These are phyloP conservation scores for Epichloe typhina DNA, from an alignment of 2,329 filamentous ascomycete species.

Conservation along the genomic window DNA sequence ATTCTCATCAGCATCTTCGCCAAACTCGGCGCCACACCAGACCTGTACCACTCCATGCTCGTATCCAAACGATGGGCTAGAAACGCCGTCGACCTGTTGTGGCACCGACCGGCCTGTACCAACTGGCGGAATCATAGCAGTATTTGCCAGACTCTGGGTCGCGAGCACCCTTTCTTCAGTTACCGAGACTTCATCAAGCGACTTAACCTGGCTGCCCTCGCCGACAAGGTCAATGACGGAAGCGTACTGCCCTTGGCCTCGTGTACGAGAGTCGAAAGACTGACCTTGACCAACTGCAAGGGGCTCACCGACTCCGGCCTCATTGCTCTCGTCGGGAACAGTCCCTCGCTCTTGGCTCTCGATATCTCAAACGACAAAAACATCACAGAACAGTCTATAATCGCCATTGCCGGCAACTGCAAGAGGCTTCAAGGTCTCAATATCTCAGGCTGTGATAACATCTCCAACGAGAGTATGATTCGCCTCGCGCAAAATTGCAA, in stretches of 20 bases:
- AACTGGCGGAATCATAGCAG: conserved; percentile 69
- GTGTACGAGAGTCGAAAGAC: conserved; percentile 82
- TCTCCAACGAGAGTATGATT: conserved; percentile 78
- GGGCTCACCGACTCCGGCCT: conserved; percentile 76
- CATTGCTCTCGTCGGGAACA: conserved; percentile 64
- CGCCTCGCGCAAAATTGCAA: conserved; percentile 69
- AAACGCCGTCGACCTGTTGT: conserved; percentile 84
- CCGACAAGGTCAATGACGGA: conserved; percentile 69
- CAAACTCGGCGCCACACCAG: conserved; percentile 61
- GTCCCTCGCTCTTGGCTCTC: conserved; percentile 69
- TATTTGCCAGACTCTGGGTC: conserved; percentile 67
- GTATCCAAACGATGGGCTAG: conserved; percentile 90
- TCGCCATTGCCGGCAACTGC: conserved; percentile 69
- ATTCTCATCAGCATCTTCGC: conserved; percentile 88
- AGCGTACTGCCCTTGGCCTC: conserved; percentile 68
- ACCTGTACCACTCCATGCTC: conserved; percentile 79
- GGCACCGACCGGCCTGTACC: conserved; percentile 87
- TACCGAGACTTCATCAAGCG: conserved; percentile 87
- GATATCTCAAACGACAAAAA: conserved; percentile 79
- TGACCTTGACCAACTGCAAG: conserved; percentile 84
- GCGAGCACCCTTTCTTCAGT: conserved; percentile 65
- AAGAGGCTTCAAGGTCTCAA: conserved; percentile 82
- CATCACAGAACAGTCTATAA: conserved; percentile 71
- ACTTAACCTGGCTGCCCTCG: conserved; percentile 74
- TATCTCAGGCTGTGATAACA: conserved; percentile 70